Evolutionary conservation across 305 asterid species (phyloP), one percentile per base, ranked within the genome.

Genomic region (Fraxinus floribunda): DNA sequence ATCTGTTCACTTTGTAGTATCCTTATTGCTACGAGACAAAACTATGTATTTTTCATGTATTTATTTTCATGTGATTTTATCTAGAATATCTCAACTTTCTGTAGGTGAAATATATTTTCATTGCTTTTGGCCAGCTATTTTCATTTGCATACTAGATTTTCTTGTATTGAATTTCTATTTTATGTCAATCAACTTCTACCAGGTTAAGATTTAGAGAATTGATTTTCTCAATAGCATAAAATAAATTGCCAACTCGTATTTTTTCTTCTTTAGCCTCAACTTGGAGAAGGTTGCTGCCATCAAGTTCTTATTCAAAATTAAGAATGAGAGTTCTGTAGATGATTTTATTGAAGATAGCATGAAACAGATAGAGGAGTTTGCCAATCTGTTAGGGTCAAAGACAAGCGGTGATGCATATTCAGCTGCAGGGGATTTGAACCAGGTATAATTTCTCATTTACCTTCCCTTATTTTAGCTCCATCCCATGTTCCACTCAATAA

Each of bases 271-370:
- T 89, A 94, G 99, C 78, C 78, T 92, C 86, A 89, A 88, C 87
- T 44, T 70, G 84, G 95, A 90, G 89, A 90, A 91, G 82, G 81
- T 91, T 89, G 83, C 91, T 86, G 97, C 91, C n/a, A 83, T 93
- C 85, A 93, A 92, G 88, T 84, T 83, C 81, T 85, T 94, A 72
- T 94, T 93, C 39, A 97, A 98, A 84, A 74, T 87, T 72, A 84
- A 80, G 83, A 81, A 84, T 57, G 92, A 88, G 34, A 49, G 83
- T 66, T 78, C 86, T 62, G 66, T 60, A 20, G 95, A 87, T 74
- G 86, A 52, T 78, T 85, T 90, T 82, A 77, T 83, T 84, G 94
- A 84, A 57, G 96, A 89, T 77, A 88, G 89, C 91, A 83, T 86
- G 85, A 93, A 94, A 83, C 89, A 88, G 79, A 81, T 94, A 3